Evolutionary conservation across 73 alveolate species (phyloP).

Genomic region (Tetrahymena thermophila): DNA sequence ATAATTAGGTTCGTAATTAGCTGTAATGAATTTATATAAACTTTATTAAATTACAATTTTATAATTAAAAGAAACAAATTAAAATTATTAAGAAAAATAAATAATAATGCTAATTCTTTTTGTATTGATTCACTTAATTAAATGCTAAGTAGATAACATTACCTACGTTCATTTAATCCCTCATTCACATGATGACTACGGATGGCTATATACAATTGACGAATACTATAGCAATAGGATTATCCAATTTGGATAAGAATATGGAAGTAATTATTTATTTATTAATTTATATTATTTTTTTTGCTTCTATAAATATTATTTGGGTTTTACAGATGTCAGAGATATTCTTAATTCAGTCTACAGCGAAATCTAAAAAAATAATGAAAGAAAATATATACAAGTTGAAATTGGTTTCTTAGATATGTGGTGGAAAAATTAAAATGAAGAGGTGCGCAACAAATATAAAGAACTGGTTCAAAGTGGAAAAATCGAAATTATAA

Average conservation of each 20-base stretch:
- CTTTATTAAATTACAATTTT: no score
- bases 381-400: slow-evolving; percentile 68
- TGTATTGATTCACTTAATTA: not conserved
- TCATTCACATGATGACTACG: slow-evolving; percentile 95
- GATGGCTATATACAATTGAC: slow-evolving; percentile 90
- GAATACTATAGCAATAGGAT: slow-evolving; percentile 10
- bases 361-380: slow-evolving; percentile 42
- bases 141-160: not conserved
- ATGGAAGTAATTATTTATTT: not conserved
- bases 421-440: slow-evolving; percentile 78
- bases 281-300: not conserved
- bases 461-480: slow-evolving; percentile 62
- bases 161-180: slow-evolving; percentile 65
- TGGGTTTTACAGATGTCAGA: not conserved
- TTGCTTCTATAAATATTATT: not conserved
- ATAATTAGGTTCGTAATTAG: no score
- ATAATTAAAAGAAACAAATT: no score
- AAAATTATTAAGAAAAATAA: no score
- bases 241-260: not conserved
- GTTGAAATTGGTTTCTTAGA: slow-evolving; percentile 87
- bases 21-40: no score
- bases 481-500: slow-evolving; percentile 72
- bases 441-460: slow-evolving; percentile 49
- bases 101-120: not conserved
- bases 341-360: not conserved